Base-by-base conservation (phyloP, 345 rosid genomes). In the Sonneratia alba region DNA sequence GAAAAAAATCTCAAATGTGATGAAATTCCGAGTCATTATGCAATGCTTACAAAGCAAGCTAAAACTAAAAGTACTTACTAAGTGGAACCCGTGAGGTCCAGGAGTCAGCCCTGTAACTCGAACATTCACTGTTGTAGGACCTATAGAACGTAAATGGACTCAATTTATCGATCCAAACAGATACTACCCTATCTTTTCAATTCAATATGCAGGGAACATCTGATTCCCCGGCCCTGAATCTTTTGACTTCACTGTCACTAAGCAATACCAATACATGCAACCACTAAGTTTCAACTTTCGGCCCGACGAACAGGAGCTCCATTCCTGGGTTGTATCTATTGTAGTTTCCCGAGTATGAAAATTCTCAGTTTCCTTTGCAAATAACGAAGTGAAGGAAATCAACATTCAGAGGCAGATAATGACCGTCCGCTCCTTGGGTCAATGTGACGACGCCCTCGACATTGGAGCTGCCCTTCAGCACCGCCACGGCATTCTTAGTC, bases 61-160 rank as follows among this genome's bases (percentile, higher is more conserved):
- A 32, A 49, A 43, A 13, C 43, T 56, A 36, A 27, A 75, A 77
- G 61, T 22, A 72, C 88, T 83, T 77, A 91, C 98, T 2, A 94
- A 83, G 79, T 94, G 97, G 78, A 91, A 90, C 14, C 96, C 97
- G 76, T 89, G 97, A 74, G 57, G 90, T 66, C 97, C 97, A 36
- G 97, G 97, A 72, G 97, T 74, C 64, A 94, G 96, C 36, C 97
- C 98, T 3, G 91, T 81, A 68, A 94, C 69, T 42, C 92, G 88
- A 82, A 85, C 96, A 73, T 79, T 94, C 75, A 94, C 98, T n/a
- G 90, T 86, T 11, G 98, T 91, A 19, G 98, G 89, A 74, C 98
- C 98, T 94, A 78, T 72, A 70, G 59, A 74, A 67, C 3, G 63
- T 45, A 85, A 40, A 16, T 3, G 37, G 64, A 16, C 53, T 49